Conservation (phyloP, 2,329 filamentous ascomycete genomes). For the Botryotinia calthae region DNA sequence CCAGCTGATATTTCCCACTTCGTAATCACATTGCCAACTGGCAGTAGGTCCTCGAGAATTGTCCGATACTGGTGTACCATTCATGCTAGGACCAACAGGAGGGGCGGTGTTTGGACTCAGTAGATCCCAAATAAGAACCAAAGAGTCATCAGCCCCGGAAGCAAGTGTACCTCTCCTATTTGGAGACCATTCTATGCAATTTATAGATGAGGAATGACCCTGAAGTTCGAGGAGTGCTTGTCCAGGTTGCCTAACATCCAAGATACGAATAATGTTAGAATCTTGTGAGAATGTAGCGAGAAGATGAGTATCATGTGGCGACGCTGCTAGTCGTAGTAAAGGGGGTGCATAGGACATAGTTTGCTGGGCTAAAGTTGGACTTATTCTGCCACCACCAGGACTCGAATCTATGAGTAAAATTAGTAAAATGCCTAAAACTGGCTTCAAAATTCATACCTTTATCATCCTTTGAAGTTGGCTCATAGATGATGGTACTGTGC, state of each 20-base stretch:
- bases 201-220: constrained; percentile 80
- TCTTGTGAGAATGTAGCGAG: constrained; percentile 97
- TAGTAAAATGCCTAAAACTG: constrained; percentile 22
- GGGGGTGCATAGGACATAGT: constrained; percentile 76
- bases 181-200: constrained; percentile 95
- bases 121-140: constrained; percentile 92
- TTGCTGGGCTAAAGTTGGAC: constrained; percentile 73
- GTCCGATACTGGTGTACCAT: constrained; percentile 52
- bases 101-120: constrained; percentile 54
- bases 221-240: constrained; percentile 91
- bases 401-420: constrained; percentile 46
- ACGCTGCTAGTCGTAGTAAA: constrained; percentile 78
- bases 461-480: constrained; percentile 84
- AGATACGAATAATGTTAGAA: constrained; percentile 85
- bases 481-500: constrained; percentile 98
- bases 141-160: constrained; percentile 86
- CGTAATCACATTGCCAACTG: constrained; percentile 82
- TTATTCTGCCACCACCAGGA: constrained; percentile 54
- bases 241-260: constrained; percentile 93
- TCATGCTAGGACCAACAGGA: constrained; percentile 42
- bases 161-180: constrained; percentile 82
- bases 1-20: constrained; percentile 83
- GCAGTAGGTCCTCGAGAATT: constrained; percentile 67
- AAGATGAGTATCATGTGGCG: constrained; percentile 91
- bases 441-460: constrained; percentile 51